Conservation (phyloP, 2,329 filamentous ascomycete genomes). For the Fusarium sp. region DNA sequence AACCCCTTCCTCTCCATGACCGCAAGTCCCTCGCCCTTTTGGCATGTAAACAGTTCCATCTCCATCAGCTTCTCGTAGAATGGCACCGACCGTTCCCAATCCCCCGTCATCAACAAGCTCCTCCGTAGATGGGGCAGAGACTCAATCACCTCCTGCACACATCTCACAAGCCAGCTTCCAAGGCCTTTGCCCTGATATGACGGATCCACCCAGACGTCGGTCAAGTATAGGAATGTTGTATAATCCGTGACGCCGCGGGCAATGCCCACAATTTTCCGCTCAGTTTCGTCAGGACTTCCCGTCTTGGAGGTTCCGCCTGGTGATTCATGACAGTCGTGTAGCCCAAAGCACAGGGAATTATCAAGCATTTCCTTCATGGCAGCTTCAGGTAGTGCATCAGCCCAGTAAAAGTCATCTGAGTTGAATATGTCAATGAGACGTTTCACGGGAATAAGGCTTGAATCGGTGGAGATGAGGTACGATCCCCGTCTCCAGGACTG, state of each 20-base stretch:
- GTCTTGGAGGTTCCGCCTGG: not conserved
- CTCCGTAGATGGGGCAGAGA: conserved; percentile 67
- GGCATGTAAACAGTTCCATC: conserved; percentile 45
- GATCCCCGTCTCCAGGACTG: conserved; percentile 55
- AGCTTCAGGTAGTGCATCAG: conserved; percentile 57
- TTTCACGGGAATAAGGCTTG: conserved; percentile 59
- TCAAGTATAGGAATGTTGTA: conserved; percentile 71
- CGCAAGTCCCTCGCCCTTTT: conserved; percentile 40
- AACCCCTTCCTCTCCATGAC: conserved; percentile 42
- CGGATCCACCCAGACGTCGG: conserved; percentile 72
- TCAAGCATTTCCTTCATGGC: conserved; percentile 59
- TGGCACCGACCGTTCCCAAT: conserved; percentile 49
- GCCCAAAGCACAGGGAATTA: conserved; percentile 67
- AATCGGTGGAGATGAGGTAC: conserved; percentile 69
- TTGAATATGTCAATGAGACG: conserved; percentile 62
- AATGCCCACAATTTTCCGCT: conserved; percentile 44
- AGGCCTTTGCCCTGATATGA: conserved; percentile 68
- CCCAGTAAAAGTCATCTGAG: conserved; percentile 67
- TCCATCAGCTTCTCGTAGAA: conserved; percentile 49
- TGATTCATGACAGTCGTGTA: conserved; percentile 55
- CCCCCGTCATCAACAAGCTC: conserved; percentile 61
- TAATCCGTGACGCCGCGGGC: conserved; percentile 71
- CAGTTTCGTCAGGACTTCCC: accelerated
- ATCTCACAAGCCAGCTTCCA: conserved; percentile 70
- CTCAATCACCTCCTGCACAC: conserved; percentile 63